Percentiles rank a stretch among this genome's conserved stretches.
These are phyloP conservation scores for Manihot esculenta DNA, from an alignment of 441 rosid genomes.

Conservation along the genomic window DNA sequence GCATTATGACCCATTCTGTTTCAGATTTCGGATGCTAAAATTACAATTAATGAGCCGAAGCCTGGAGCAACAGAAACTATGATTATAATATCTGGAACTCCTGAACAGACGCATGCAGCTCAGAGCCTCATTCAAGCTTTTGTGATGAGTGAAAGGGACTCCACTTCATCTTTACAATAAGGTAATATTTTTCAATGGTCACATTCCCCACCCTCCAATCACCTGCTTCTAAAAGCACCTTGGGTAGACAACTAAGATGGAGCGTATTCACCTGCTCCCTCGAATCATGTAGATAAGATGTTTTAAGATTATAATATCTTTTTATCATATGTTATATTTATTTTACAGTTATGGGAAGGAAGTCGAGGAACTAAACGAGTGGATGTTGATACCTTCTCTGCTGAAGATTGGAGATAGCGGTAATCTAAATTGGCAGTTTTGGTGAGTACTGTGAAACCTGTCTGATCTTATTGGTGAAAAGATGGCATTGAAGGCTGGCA, in stretches of 20 bases:
- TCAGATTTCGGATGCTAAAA: constrained; percentile 77
- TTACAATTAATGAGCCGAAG: constrained; percentile 55
- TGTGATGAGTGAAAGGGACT: constrained; percentile 65
- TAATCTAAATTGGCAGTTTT: constrained; percentile 22
- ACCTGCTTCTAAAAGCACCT: background rate
- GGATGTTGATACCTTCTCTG: constrained; percentile 16
- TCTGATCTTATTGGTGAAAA: constrained; percentile 26
- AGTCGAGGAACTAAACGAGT: constrained; percentile 10
- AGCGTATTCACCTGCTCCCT: background rate
- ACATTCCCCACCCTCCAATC: background rate
- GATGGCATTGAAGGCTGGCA: constrained; percentile 13
- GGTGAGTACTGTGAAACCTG: constrained; percentile 23
- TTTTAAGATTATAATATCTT: background rate
- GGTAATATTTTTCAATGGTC: constrained; percentile 20
- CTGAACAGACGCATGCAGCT: constrained; percentile 85
- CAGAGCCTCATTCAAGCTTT: constrained; percentile 86
- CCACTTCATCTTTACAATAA: constrained; percentile 31
- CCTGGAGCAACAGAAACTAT: constrained; percentile 62
- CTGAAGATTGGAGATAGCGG: constrained; percentile 26
- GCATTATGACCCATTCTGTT: background rate
- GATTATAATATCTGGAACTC: constrained; percentile 77
- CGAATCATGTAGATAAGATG: background rate
- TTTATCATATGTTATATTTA: background rate
- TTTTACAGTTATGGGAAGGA: constrained; percentile 18
- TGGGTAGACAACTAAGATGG: constrained; percentile 4